A percentile compares a stretch with the other conserved stretches of the same genome.
These are phyloP conservation scores for Helianthus annuus DNA, from an alignment of 129 eudicot genomes.

Conservation along the genomic window HanXRQr2.0-SUNRISE NC_035435.2:173029004-173029503, in stretches of 20 bases:
- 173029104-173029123: conserved; percentile 89
- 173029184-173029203: conserved; percentile 87
- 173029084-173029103: conserved; percentile 88
- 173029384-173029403: neutral
- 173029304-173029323: conserved; percentile 2
- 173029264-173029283: conserved; percentile 53
- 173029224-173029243: conserved; percentile 73
- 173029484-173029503: conserved; percentile 49
- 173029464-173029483: conserved; percentile 30
- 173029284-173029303: conserved; percentile 37
- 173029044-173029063: conserved; percentile 81
- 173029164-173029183: conserved; percentile 74
- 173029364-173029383: neutral
- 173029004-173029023: conserved; percentile 66
- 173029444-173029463: conserved; percentile 42
- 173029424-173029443: neutral
- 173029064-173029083: conserved; percentile 93
- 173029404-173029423: neutral
- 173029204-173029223: conserved; percentile 86
- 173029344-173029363: neutral
- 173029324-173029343: too few relatives aligned
- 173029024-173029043: conserved; percentile 77
- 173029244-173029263: conserved; percentile 48
- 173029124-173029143: conserved; percentile 77
- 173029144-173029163: conserved; percentile 62